phyloP scores from a whole-genome alignment of 768 basidiomycete species.

The Crucibulum laeve region DNA sequence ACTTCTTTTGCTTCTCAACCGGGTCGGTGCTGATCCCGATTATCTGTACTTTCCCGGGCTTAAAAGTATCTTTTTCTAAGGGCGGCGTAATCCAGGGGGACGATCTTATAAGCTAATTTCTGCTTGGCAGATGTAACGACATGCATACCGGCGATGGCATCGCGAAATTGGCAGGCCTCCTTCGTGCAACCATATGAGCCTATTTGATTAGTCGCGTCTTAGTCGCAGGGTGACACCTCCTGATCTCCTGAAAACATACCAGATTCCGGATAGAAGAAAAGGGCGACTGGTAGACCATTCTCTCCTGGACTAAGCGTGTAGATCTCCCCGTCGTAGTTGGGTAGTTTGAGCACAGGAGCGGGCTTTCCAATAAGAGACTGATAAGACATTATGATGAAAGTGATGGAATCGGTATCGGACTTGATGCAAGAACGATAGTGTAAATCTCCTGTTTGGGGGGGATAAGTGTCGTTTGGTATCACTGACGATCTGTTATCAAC shows the following conservation, averaged over 20 bases:
- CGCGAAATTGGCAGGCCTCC: conserved; percentile 79
- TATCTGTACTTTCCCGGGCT: conserved; percentile 57
- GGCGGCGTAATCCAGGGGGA: too few species aligned
- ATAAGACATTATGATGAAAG: conserved; percentile 9
- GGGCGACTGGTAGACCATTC: conserved; percentile 53
- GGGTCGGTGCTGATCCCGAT: conserved; percentile 74
- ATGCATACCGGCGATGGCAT: conserved; percentile 61
- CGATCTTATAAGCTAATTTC: conserved; percentile 1
- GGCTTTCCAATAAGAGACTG: conserved; percentile 44
- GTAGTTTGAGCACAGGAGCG: conserved; percentile 65
- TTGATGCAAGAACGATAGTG: too few species aligned
- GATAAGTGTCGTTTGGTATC: too few species aligned
- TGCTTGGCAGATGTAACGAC: conserved; percentile 2
- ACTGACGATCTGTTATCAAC: too few species aligned
- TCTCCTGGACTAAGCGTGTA: conserved; percentile 59
- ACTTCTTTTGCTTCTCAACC: conserved; percentile 67
- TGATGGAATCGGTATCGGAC: too few species aligned
- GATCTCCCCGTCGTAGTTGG: conserved; percentile 55
- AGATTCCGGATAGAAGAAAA: conserved; percentile 80
- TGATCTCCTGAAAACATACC: conserved; percentile 29
- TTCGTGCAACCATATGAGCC: conserved; percentile 77
- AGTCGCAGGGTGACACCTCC: neutral
- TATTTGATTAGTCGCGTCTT: conserved; percentile 13
- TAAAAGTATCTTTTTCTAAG: conserved; percentile 62
- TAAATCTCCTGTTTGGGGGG: too few species aligned